These are phyloP conservation scores for Cyclotella cryptica DNA, from an alignment of 108 stramenopile species.

Conservation along the genomic window DNA sequence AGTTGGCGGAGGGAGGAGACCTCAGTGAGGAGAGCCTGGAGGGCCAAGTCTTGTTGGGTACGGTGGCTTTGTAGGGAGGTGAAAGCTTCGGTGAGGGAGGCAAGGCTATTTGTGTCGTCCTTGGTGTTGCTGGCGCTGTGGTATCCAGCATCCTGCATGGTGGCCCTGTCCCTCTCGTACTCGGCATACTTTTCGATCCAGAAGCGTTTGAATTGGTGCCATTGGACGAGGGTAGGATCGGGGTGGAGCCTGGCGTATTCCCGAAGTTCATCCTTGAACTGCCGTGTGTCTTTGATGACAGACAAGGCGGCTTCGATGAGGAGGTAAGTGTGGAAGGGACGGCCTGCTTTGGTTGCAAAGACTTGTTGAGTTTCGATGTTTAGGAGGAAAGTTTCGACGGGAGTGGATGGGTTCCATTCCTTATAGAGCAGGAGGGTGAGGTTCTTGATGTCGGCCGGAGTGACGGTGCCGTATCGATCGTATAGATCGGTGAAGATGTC, in stretches of 20 bases:
- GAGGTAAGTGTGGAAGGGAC: not conserved
- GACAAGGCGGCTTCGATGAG: not conserved
- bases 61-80: not conserved
- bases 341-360: not conserved
- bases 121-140: not conserved
- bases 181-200: constrained; percentile 4
- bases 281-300: not conserved
- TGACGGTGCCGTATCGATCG: not conserved
- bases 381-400: not conserved
- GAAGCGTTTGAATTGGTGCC: not conserved
- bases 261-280: not conserved
- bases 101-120: not conserved
- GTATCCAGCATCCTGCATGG: not conserved
- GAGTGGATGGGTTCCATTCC: not conserved
- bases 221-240: not conserved
- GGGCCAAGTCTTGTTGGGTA: not conserved
- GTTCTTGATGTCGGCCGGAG: not conserved
- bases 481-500: not conserved
- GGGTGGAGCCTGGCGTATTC: not conserved
- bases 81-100: constrained; percentile 1
- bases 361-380: constrained; percentile 4
- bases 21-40: not conserved
- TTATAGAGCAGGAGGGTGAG: not conserved
- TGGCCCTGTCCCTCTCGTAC: not conserved
- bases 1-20: not conserved